These are phyloP conservation scores for Thelonectria olida DNA, from an alignment of 2,329 filamentous ascomycete genomes.

Conservation along the genomic window DNA sequence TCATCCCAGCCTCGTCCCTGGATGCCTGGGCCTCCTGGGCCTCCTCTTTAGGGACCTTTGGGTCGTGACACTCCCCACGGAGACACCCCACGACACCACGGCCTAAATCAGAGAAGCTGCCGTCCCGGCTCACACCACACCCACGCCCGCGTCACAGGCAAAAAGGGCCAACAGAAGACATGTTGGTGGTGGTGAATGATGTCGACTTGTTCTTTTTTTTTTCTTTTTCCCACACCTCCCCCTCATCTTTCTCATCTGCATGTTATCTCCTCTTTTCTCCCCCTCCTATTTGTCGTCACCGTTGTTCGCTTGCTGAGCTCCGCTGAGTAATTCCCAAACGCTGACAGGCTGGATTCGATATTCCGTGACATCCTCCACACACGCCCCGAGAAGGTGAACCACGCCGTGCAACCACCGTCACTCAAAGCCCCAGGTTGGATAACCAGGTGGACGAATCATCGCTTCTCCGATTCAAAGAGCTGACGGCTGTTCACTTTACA, in stretches of 20 bases:
- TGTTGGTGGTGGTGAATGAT: conserved; percentile 15
- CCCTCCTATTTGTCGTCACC: conserved; percentile 27
- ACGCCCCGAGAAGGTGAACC: conserved; percentile 33
- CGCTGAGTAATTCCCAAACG: conserved; percentile 49
- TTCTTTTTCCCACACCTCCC: conserved; percentile 1
- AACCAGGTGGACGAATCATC: conserved; percentile 36
- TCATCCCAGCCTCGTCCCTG: conserved; percentile 24
- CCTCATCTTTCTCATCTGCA: conserved; percentile 2
- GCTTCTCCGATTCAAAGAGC: conserved; percentile 33
- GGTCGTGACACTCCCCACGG: conserved; percentile 30
- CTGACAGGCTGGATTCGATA: conserved; percentile 42
- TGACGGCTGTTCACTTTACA: conserved; percentile 34
- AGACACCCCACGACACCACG: conserved; percentile 31
- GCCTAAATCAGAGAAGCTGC: conserved; percentile 24
- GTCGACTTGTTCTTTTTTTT: not conserved
- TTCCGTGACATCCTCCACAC: conserved; percentile 32
- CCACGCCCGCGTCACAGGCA: conserved; percentile 18
- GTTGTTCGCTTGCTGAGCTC: conserved; percentile 23
- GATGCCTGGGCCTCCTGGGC: too few species aligned
- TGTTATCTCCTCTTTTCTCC: conserved; percentile 22
- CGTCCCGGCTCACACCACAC: conserved; percentile 35
- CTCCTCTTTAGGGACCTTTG: not conserved
- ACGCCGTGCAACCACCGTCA: conserved; percentile 27
- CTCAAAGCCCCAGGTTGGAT: not conserved
- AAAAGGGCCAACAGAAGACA: conserved; percentile 5